Conservation (phyloP, 2,329 filamentous ascomycete genomes). For the Diaporthe australafricana region DNA sequence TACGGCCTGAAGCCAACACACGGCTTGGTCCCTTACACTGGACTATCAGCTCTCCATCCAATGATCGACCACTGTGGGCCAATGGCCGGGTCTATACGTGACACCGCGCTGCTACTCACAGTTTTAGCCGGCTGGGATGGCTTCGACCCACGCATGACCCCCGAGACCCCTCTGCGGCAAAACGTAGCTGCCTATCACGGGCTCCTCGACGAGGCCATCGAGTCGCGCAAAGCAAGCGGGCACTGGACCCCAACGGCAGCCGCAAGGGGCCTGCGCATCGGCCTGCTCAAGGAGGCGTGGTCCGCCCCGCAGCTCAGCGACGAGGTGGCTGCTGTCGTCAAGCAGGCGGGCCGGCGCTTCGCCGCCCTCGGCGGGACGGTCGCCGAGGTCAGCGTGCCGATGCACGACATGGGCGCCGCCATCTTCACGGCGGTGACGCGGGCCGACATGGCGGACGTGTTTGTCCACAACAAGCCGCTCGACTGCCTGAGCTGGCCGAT, state of each 20-base stretch:
- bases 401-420: conserved; percentile 57
- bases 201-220: conserved; percentile 42
- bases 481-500: conserved; percentile 47
- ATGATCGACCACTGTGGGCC: conserved; percentile 59
- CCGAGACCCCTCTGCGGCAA: conserved; percentile 49
- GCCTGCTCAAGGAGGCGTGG: conserved; percentile 58
- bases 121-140: conserved; percentile 60
- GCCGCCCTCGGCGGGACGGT: conserved; percentile 55
- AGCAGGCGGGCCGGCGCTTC: conserved; percentile 51
- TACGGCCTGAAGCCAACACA: conserved; percentile 61
- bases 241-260: conserved; percentile 43
- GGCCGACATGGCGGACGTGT: conserved; percentile 47
- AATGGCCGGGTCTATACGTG: conserved; percentile 55
- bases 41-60: conserved; percentile 53
- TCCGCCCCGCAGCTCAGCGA: conserved; percentile 50
- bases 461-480: conserved; percentile 45
- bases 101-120: conserved; percentile 54
- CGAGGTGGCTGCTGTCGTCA: conserved; percentile 51
- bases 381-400: conserved; percentile 57
- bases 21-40: conserved; percentile 62
- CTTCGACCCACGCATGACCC: conserved; percentile 56
- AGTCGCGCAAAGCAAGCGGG: conserved; percentile 37
- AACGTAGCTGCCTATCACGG: conserved; percentile 48
- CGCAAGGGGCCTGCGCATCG: conserved; percentile 55
- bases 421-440: conserved; percentile 60